A percentile compares a stretch with the other conserved stretches of the same genome.
These are phyloP conservation scores for Euphorbia schlechtendalii DNA, from an alignment of 441 rosid genomes.

Conservation along the genomic window DNA sequence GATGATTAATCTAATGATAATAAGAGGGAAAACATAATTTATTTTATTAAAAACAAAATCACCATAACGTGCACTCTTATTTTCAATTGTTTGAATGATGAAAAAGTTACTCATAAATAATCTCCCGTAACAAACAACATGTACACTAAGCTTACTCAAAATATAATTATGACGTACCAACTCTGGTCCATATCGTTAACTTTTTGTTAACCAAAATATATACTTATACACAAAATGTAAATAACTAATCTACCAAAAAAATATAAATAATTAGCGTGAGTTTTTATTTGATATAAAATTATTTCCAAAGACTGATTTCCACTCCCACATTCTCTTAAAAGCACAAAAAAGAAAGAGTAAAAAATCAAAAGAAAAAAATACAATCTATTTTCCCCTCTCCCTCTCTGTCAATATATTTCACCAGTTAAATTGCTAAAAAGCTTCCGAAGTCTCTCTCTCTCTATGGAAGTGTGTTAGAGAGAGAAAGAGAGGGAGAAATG, in stretches of 20 bases:
- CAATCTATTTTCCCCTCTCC: slow-evolving; percentile 6
- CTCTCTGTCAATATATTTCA: slow-evolving; percentile 10
- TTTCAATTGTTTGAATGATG: no score
- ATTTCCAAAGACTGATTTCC: slow-evolving; percentile 11
- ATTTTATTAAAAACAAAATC: no score
- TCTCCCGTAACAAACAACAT: no score
- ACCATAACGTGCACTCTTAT: no score
- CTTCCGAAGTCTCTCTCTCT: background rate
- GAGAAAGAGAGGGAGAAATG: slow-evolving; percentile 36
- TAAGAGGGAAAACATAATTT: no score
- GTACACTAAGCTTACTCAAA: no score
- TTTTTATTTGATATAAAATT: slow-evolving; percentile 25
- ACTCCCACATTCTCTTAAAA: slow-evolving; percentile 14
- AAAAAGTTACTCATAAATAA: no score
- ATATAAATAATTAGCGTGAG: slow-evolving; percentile 23
- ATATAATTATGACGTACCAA: background rate
- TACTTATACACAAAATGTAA: background rate
- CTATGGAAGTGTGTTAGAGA: no score
- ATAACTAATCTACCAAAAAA: no score
- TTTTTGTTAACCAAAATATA: no score
- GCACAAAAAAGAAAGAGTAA: background rate
- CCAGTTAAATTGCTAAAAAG: slow-evolving; percentile 5
- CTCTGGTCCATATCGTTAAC: background rate
- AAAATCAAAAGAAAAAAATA: slow-evolving; percentile 1
- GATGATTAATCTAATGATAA: no score